A percentile compares a stretch with the other conserved stretches of the same genome.
Evolutionary conservation across 2,329 filamentous ascomycete genomes (phyloP).

Genomic region (Metarhizium robertsii): DNA sequence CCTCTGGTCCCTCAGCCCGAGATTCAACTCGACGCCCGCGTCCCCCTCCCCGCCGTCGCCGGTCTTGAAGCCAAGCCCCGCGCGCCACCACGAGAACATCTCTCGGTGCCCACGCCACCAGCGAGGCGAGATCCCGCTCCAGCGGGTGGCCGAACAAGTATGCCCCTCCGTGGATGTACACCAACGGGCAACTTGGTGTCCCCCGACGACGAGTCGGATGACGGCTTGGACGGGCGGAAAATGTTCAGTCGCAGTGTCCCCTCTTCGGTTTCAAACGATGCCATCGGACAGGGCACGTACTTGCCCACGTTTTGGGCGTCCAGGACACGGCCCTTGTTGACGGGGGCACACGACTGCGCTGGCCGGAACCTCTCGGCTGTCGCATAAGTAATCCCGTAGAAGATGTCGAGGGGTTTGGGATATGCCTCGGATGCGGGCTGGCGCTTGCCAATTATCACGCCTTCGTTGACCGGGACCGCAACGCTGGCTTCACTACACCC

Average conservation of each 20-base stretch:
- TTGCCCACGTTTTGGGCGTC: slow-evolving; percentile 27
- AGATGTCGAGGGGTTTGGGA: slow-evolving; percentile 35
- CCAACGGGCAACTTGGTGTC: slow-evolving; percentile 32
- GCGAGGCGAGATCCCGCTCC: slow-evolving; percentile 50
- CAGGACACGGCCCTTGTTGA: slow-evolving; percentile 12
- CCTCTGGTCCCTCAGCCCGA: slow-evolving; percentile 55
- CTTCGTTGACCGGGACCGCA: too few relatives aligned
- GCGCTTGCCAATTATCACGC: too few relatives aligned
- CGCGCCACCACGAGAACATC: slow-evolving; percentile 48
- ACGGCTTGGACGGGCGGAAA: slow-evolving; percentile 27
- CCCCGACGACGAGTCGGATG: background rate
- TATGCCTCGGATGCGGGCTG: slow-evolving; percentile 15
- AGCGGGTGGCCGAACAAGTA: slow-evolving; percentile 47
- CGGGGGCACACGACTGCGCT: slow-evolving; percentile 23
- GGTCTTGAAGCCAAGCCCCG: slow-evolving; percentile 67
- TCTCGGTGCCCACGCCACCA: slow-evolving; percentile 44
- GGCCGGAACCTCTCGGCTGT: slow-evolving; percentile 36
- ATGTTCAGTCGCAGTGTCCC: slow-evolving; percentile 46
- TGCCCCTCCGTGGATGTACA: slow-evolving; percentile 55
- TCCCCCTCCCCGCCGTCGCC: slow-evolving; percentile 34
- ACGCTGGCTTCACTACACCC: too few relatives aligned
- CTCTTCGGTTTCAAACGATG: slow-evolving; percentile 29
- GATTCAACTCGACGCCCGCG: slow-evolving; percentile 43
- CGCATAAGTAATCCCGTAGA: slow-evolving; percentile 41
- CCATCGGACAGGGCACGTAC: slow-evolving; percentile 12